A percentile compares a stretch with the other conserved stretches of the same genome.
These are phyloP conservation scores for Solanum bukasovii DNA, from an alignment of 257 asterid species.

Conservation along the genomic window DNA sequence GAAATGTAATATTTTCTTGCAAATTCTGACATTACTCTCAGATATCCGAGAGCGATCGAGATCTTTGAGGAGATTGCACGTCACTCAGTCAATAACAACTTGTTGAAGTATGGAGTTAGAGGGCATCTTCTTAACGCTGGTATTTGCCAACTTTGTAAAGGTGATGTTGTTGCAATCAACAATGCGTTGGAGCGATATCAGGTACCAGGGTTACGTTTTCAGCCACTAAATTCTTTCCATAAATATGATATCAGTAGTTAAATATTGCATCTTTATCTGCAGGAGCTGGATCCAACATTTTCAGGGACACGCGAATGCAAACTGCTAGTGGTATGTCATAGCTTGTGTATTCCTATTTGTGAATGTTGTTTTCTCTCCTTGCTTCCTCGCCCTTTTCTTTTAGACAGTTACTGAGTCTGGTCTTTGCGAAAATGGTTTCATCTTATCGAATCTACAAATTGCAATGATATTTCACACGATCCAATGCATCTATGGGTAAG, in stretches of 20 bases:
- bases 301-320: conserved; percentile 88
- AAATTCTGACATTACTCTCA: conserved; percentile 15
- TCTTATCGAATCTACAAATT: neutral
- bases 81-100: conserved; percentile 70
- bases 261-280: conserved; percentile 12
- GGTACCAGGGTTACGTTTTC: conserved; percentile 29
- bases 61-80: conserved; percentile 90
- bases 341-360: neutral
- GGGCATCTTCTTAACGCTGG: conserved; percentile 99
- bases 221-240: neutral
- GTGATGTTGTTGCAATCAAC: conserved; percentile 80
- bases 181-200: conserved; percentile 89
- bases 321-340: conserved; percentile 54
- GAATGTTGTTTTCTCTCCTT: neutral
- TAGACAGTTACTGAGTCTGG: neutral
- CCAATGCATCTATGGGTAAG: neutral
- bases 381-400: neutral
- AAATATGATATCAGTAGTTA: neutral
- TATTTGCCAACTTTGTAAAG: conserved; percentile 90
- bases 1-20: neutral
- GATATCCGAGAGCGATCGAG: conserved; percentile 80
- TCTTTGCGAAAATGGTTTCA: neutral
- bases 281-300: conserved; percentile 97
- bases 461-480: neutral
- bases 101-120: conserved; percentile 93